Conservation (phyloP, 192 early-diverging fungal genomes). For the Umbelopsis ramanniana region DNA sequence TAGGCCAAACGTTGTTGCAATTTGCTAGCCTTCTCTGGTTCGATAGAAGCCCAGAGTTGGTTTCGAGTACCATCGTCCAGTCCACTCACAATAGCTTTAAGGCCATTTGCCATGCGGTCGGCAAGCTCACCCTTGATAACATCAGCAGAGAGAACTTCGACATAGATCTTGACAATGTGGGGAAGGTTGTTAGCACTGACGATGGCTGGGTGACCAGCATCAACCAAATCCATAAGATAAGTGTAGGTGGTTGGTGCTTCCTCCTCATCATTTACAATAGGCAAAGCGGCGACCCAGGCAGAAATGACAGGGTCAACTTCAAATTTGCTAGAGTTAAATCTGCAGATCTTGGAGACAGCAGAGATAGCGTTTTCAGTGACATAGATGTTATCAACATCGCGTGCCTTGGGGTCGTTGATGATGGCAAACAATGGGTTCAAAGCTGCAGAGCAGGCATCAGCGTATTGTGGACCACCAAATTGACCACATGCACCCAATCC, state of each 20-base stretch:
- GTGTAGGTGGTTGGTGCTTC: conserved; percentile 81
- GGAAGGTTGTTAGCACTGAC: conserved; percentile 65
- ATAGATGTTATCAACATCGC: conserved; percentile 74
- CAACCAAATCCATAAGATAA: conserved; percentile 75
- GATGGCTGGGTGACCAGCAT: conserved; percentile 64
- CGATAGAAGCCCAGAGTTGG: conserved; percentile 61
- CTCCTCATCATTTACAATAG: conserved; percentile 86
- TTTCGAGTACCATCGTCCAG: conserved; percentile 51
- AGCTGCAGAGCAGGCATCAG: conserved; percentile 70
- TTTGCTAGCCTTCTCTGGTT: conserved; percentile 53
- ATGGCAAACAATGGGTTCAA: conserved; percentile 77
- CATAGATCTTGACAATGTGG: conserved; percentile 61
- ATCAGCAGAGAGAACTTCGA: conserved; percentile 61
- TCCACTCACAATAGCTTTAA: conserved; percentile 54
- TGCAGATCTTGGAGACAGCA: conserved; percentile 90
- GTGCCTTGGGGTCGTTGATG: conserved; percentile 67
- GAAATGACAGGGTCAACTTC: conserved; percentile 65
- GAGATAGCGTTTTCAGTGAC: conserved; percentile 94
- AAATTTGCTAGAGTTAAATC: conserved; percentile 64
- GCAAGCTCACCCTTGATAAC: conserved; percentile 50
- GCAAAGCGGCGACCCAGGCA: conserved; percentile 81
- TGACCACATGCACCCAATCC: conserved; percentile 92
- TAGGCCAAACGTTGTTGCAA: conserved; percentile 38
- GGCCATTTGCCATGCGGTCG: conserved; percentile 53
- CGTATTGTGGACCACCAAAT: conserved; percentile 85